Evolutionary conservation across 2,329 filamentous ascomycete species (phyloP).

Genomic region (Alternaria conjuncta): DNA sequence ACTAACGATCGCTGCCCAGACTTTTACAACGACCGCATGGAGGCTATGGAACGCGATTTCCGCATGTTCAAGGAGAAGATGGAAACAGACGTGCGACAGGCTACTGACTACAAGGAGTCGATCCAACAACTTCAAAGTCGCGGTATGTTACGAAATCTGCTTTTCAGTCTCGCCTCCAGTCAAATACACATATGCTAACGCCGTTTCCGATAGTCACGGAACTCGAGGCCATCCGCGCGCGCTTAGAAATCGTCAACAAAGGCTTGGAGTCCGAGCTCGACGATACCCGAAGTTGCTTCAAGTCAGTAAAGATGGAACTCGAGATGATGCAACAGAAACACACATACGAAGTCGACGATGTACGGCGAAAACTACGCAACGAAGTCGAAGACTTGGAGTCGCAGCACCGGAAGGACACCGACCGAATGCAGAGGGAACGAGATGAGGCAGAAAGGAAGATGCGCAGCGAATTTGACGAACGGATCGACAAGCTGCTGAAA

Average conservation of each 20-base stretch:
- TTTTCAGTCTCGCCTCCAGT: background rate
- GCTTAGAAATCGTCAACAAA: constrained; percentile 60
- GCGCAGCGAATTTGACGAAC: constrained; percentile 55
- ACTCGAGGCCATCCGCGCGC: constrained; percentile 60
- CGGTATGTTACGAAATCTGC: constrained; percentile 60
- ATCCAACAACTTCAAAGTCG: constrained; percentile 75
- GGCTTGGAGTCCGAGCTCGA: constrained; percentile 73
- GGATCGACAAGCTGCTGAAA: constrained; percentile 64
- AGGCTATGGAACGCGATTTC: constrained; percentile 77
- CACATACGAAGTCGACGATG: constrained; percentile 59
- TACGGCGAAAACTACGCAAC: constrained; percentile 61
- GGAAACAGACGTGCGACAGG: constrained; percentile 70
- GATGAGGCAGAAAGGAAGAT: constrained; percentile 54
- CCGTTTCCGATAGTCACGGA: constrained; percentile 56
- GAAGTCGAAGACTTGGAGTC: constrained; percentile 63
- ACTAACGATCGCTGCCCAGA: constrained; percentile 74
- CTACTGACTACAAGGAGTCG: constrained; percentile 73
- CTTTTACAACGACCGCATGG: constrained; percentile 80
- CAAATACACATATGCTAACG: background rate
- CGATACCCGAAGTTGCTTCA: constrained; percentile 61
- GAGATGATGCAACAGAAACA: constrained; percentile 61
- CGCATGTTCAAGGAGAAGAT: constrained; percentile 75
- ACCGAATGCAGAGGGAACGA: constrained; percentile 61
- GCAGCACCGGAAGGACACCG: constrained; percentile 62
- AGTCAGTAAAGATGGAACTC: constrained; percentile 56